Percentiles rank a stretch among this genome's conserved stretches.
Conservation (phyloP, 352 stramenopile species). For the Pythium sukuiense region DNA sequence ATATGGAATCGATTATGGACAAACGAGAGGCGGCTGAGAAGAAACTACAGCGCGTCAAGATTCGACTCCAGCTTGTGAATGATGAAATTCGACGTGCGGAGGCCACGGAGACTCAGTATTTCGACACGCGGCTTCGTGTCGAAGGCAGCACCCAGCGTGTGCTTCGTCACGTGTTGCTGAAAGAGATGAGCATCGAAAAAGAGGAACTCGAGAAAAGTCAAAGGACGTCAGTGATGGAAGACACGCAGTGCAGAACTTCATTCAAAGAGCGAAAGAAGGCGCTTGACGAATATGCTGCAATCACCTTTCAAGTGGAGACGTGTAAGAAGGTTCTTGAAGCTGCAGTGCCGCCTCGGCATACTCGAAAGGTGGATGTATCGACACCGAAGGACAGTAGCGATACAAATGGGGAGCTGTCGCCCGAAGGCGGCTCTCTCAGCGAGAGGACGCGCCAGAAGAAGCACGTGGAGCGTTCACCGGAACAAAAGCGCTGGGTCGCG, state of each 20-base stretch:
- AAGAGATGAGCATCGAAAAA: slow-evolving; percentile 43
- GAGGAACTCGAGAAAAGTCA: slow-evolving; percentile 32
- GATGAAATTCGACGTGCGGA: slow-evolving; percentile 38
- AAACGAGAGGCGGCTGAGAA: slow-evolving; percentile 32
- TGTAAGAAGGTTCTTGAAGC: slow-evolving; percentile 29
- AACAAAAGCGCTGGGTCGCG: slow-evolving; percentile 70
- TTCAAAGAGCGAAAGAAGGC: slow-evolving; percentile 27
- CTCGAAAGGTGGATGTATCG: not conserved
- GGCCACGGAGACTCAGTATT: slow-evolving; percentile 45
- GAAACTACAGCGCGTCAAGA: slow-evolving; percentile 32
- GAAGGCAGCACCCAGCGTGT: slow-evolving; percentile 59
- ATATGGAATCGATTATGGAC: slow-evolving; percentile 52
- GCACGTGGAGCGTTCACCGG: slow-evolving; percentile 38
- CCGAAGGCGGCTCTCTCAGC: slow-evolving; percentile 11
- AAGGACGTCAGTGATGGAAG: not conserved
- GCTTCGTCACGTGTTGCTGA: slow-evolving; percentile 40
- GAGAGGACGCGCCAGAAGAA: slow-evolving; percentile 53
- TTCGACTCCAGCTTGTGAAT: slow-evolving; percentile 33
- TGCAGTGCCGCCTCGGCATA: slow-evolving; percentile 15
- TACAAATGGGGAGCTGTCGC: slow-evolving; percentile 5
- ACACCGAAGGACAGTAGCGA: not conserved
- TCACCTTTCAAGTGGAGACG: slow-evolving; percentile 45
- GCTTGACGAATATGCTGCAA: slow-evolving; percentile 39
- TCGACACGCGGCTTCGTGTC: slow-evolving; percentile 57
- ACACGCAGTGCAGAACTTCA: slow-evolving; percentile 10